Conservation (phyloP, 768 basidiomycete species). For the Mycena pura region DNA sequence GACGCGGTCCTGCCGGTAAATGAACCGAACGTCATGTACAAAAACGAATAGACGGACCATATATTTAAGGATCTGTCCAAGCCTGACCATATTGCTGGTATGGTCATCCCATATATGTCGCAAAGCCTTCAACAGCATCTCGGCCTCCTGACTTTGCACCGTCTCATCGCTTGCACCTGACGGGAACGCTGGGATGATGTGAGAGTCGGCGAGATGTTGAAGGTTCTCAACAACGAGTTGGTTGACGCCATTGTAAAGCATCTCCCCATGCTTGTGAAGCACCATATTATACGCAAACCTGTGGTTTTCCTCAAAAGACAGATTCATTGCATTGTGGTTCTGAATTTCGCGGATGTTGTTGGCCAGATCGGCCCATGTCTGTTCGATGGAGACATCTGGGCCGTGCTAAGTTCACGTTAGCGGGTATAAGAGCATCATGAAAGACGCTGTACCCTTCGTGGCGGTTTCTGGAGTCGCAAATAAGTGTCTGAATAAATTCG, state of each 20-base stretch:
- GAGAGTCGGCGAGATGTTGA: constrained; percentile 73
- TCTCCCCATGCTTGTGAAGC: constrained; percentile 81
- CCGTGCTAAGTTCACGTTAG: constrained; percentile 59
- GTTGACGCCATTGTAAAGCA: constrained; percentile 86
- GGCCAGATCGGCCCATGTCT: constrained; percentile 83
- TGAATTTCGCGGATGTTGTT: constrained; percentile 94
- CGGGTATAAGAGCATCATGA: not conserved
- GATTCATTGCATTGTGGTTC: constrained; percentile 87
- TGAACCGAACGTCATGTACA: constrained; percentile 1
- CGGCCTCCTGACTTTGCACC: constrained; percentile 83
- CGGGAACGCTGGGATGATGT: constrained; percentile 86
- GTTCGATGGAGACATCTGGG: constrained; percentile 76
- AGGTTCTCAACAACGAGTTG: constrained; percentile 84
- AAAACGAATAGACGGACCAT: constrained; percentile 68
- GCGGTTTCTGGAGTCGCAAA: constrained; percentile 47
- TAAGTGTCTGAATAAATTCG: constrained; percentile 3
- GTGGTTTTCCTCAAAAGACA: constrained; percentile 94
- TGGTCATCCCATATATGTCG: constrained; percentile 95
- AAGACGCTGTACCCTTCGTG: constrained; percentile 45
- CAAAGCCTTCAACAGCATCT: constrained; percentile 82
- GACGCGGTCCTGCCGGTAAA: constrained; percentile 78
- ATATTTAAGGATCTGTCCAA: constrained; percentile 92
- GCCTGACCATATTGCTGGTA: constrained; percentile 82
- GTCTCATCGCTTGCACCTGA: constrained; percentile 69
- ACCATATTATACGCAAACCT: constrained; percentile 96